A percentile compares a stretch with the other conserved stretches of the same genome.
Conservation (phyloP, 148 eudicot genomes). For the Vaccinium darrowii region DNA sequence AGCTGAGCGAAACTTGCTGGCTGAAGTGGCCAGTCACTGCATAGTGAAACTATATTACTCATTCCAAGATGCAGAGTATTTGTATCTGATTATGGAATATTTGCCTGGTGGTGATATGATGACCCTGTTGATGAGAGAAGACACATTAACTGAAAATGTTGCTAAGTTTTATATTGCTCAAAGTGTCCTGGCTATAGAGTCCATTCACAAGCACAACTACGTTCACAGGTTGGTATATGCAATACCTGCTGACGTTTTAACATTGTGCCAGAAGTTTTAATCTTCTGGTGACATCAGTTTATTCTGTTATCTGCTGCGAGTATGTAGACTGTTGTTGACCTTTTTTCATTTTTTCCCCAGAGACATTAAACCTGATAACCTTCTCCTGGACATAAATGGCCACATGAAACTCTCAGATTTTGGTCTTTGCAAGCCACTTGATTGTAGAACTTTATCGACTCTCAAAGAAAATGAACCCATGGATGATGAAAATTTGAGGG, state of each 20-base stretch:
- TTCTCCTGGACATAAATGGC: conserved; percentile 63
- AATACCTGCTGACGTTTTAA: not conserved
- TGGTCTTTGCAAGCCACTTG: conserved; percentile 82
- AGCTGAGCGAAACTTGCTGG: conserved; percentile 72
- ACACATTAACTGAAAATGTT: conserved; percentile 60
- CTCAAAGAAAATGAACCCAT: conserved; percentile 43
- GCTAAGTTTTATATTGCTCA: conserved; percentile 76
- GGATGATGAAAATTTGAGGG: conserved; percentile 29
- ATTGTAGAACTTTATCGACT: conserved; percentile 44
- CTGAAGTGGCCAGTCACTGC: conserved; percentile 65
- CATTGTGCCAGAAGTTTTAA: not conserved
- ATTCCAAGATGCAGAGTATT: conserved; percentile 69
- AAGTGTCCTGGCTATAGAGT: conserved; percentile 64
- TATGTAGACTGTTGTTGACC: not conserved
- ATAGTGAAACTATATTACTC: conserved; percentile 71
- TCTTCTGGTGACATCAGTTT: conserved; percentile 6
- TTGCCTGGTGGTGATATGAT: conserved; percentile 81
- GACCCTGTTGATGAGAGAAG: conserved; percentile 74
- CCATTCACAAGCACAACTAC: conserved; percentile 70
- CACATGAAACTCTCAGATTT: conserved; percentile 77
- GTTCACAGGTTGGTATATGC: conserved; percentile 59
- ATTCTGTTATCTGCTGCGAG: not conserved
- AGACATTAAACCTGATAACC: conserved; percentile 78
- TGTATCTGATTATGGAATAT: conserved; percentile 72
- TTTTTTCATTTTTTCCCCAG: conserved; percentile 27